Evolutionary conservation across 2,329 filamentous ascomycete species (phyloP).

Genomic region (Xylariaceae sp.): DNA sequence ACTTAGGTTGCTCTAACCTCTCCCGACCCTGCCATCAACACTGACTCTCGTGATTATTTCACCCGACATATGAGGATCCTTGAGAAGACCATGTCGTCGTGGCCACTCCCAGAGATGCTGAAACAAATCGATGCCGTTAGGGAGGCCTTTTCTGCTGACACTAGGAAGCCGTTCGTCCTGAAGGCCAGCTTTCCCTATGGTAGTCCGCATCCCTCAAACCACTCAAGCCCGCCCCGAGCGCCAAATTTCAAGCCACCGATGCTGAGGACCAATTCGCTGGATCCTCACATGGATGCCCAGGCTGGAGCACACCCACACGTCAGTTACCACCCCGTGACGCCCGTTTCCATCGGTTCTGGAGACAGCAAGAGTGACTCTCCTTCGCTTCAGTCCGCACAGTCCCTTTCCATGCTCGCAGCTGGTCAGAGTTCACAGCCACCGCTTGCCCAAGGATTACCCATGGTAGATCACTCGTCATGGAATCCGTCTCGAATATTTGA

Average conservation of each 20-base stretch:
- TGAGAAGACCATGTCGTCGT: slow-evolving; percentile 77
- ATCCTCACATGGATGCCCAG: slow-evolving; percentile 53
- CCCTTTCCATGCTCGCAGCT: slow-evolving; percentile 66
- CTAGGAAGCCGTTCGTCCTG: slow-evolving; percentile 79
- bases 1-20: slow-evolving; percentile 84
- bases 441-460: slow-evolving; percentile 53
- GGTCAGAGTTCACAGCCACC: slow-evolving; percentile 54
- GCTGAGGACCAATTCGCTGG: slow-evolving; percentile 48
- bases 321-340: slow-evolving; percentile 77
- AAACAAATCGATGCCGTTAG: slow-evolving; percentile 85
- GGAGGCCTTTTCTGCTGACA: slow-evolving; percentile 86
- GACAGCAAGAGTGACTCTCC: slow-evolving; percentile 77
- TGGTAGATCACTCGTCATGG: slow-evolving; percentile 68
- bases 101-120: slow-evolving; percentile 88
- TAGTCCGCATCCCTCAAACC: slow-evolving; percentile 65
- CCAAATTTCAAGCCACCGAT: slow-evolving; percentile 50
- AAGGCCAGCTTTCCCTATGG: slow-evolving; percentile 86
- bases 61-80: slow-evolving; percentile 91
- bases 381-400: slow-evolving; percentile 68
- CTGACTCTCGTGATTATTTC: slow-evolving; percentile 84
- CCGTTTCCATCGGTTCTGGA: slow-evolving; percentile 69
- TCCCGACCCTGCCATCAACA: slow-evolving; percentile 83
- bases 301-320: slow-evolving; percentile 55
- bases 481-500: slow-evolving; percentile 87
- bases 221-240: slow-evolving; percentile 61